phyloP scores from a whole-genome alignment of 805 yeast species.

The Brettanomyces custersianus region DNA sequence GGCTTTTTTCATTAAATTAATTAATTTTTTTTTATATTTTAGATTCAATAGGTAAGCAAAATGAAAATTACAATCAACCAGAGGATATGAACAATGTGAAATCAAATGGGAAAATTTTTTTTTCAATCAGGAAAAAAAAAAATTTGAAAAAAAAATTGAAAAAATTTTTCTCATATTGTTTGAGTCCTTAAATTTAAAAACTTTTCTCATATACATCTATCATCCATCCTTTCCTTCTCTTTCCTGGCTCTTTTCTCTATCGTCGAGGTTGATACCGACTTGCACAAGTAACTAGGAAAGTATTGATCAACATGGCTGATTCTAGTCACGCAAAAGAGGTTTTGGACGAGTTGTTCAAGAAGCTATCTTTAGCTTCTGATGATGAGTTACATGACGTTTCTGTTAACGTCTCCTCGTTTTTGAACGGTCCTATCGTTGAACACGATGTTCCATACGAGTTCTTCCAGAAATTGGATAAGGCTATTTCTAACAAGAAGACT shows the following conservation, averaged over 20 bases:
- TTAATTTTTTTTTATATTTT: too few relatives aligned
- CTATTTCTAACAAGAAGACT: conserved; percentile 76
- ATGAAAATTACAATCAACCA: not conserved
- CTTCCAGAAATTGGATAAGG: conserved; percentile 66
- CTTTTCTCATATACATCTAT: conserved; percentile 5
- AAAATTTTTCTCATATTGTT: conserved; percentile 1
- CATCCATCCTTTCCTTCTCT: conserved; percentile 3
- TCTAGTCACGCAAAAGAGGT: conserved; percentile 64
- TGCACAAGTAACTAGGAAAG: conserved; percentile 5
- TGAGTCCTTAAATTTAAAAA: too few relatives aligned
- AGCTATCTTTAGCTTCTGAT: conserved; percentile 79
- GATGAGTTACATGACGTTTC: conserved; percentile 84
- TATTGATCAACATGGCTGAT: conserved; percentile 36
- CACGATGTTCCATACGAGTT: conserved; percentile 93
- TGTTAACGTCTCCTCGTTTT: conserved; percentile 80
- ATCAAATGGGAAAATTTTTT: not conserved
- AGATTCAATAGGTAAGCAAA: too few relatives aligned
- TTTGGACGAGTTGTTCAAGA: conserved; percentile 86
- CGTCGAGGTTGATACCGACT: not conserved
- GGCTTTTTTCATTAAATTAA: too few relatives aligned
- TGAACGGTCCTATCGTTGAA: conserved; percentile 95
- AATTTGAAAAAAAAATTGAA: not conserved
- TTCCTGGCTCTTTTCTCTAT: conserved; percentile 2
- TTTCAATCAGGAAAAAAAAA: not conserved
- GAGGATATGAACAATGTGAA: not conserved